These are phyloP conservation scores for Arthroderma sp. DNA, from an alignment of 2,329 filamentous ascomycete species.

Conservation along the genomic window DNA sequence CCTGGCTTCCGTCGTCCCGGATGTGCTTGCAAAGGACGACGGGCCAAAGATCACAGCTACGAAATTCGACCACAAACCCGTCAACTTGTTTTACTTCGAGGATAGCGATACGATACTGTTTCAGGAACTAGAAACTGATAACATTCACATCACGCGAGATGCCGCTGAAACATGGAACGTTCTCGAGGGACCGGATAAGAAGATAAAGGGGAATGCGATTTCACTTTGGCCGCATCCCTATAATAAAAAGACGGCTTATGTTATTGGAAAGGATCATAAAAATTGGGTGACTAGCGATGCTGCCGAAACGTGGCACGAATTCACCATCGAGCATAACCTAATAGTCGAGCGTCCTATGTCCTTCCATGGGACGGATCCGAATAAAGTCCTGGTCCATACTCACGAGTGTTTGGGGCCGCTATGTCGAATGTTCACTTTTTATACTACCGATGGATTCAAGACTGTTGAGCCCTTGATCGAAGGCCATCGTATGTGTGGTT, in stretches of 20 bases:
- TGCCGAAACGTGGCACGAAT: conserved; percentile 68
- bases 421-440: conserved; percentile 51
- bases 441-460: conserved; percentile 78
- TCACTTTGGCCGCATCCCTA: conserved; percentile 64
- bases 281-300: conserved; percentile 78
- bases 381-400: conserved; percentile 69
- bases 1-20: conserved; percentile 27
- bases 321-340: conserved; percentile 48
- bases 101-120: conserved; percentile 72
- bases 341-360: conserved; percentile 48
- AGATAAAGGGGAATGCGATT: conserved; percentile 33
- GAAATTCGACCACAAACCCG: conserved; percentile 52
- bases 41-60: conserved; percentile 53
- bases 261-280: conserved; percentile 52
- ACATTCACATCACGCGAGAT: conserved; percentile 65
- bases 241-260: conserved; percentile 66
- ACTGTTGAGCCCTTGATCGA: conserved; percentile 51
- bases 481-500: conserved; percentile 65
- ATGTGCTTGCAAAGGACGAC: conserved; percentile 40
- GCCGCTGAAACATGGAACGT: conserved; percentile 64
- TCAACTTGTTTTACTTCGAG: conserved; percentile 75
- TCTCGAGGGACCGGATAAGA: conserved; percentile 49
- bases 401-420: conserved; percentile 52
- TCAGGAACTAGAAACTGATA: conserved; percentile 50
- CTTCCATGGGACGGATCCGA: conserved; percentile 73